phyloP scores from a whole-genome alignment of 352 stramenopile species.

The Pythium coloratum region DNA sequence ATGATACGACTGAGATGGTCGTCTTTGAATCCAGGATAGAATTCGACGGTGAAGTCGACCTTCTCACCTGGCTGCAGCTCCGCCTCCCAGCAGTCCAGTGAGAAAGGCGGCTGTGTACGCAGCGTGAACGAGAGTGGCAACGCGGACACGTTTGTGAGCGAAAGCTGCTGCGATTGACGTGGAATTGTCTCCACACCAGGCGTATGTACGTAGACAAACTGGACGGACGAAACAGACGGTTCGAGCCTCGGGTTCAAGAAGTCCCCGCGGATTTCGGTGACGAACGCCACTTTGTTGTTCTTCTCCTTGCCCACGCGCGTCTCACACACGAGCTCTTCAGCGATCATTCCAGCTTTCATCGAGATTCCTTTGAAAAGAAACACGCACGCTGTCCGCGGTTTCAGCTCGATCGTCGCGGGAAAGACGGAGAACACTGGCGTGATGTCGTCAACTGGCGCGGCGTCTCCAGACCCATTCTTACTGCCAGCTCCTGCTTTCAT shows the following conservation, averaged over 20 bases:
- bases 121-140: conserved; percentile 91
- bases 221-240: conserved; percentile 66
- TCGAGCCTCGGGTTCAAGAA: conserved; percentile 90
- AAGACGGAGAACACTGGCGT: conserved; percentile 89
- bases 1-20: conserved; percentile 89
- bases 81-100: conserved; percentile 90
- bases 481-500: conserved; percentile 17
- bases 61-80: conserved; percentile 78
- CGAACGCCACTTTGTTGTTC: conserved; percentile 81
- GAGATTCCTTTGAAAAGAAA: conserved; percentile 92
- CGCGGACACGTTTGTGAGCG: conserved; percentile 85
- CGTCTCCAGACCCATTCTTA: neutral
- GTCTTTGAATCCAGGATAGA: conserved; percentile 92
- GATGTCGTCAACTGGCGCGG: conserved; percentile 25
- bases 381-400: conserved; percentile 91
- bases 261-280: conserved; percentile 84
- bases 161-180: conserved; percentile 70
- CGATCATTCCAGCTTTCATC: conserved; percentile 48
- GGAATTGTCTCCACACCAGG: conserved; percentile 59
- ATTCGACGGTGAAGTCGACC: conserved; percentile 87
- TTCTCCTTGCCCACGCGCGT: conserved; percentile 94
- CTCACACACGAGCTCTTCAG: conserved; percentile 90
- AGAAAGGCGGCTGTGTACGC: conserved; percentile 89
- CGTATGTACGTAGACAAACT: conserved; percentile 88
- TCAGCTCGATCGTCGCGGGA: conserved; percentile 90